Percentiles rank a stretch among this genome's conserved stretches.
Conservation (phyloP, 768 basidiomycete genomes). For the Cantharellus anzutake region DNA sequence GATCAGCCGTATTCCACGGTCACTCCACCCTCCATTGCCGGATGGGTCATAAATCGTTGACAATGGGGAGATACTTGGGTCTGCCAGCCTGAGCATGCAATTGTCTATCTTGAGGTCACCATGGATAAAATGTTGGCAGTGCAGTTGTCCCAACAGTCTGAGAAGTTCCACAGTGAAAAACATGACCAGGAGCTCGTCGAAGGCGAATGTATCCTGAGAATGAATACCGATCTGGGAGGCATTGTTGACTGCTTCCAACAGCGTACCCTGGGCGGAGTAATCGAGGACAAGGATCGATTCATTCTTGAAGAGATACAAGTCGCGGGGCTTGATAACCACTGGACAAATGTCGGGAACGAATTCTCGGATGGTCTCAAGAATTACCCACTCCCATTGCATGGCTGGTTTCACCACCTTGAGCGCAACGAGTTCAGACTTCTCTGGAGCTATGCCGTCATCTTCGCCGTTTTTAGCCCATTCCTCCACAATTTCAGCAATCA, state of each 20-base stretch:
- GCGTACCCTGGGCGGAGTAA: constrained; percentile 75
- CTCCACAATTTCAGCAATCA: constrained; percentile 16
- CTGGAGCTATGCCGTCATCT: constrained; percentile 22
- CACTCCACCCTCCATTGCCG: constrained; percentile 69
- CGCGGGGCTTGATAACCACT: constrained; percentile 60
- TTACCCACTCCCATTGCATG: constrained; percentile 83
- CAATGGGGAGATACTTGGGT: constrained; percentile 33
- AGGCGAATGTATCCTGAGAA: constrained; percentile 39
- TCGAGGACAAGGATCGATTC: constrained; percentile 84
- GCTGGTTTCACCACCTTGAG: constrained; percentile 82
- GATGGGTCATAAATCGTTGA: constrained; percentile 54
- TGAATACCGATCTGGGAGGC: constrained; percentile 60
- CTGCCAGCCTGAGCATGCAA: constrained; percentile 71
- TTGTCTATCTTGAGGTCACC: constrained; percentile 99
- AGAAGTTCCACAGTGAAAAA: constrained; percentile 91
- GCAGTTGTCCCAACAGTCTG: constrained; percentile 64
- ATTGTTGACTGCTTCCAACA: constrained; percentile 81
- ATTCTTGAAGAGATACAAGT: constrained; percentile 67
- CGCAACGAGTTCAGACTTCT: constrained; percentile 32
- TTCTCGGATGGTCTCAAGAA: constrained; percentile 58
- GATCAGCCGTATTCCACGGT: constrained; percentile 81
- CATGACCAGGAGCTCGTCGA: constrained; percentile 85
- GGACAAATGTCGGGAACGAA: constrained; percentile 33
- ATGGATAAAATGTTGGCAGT: constrained; percentile 73
- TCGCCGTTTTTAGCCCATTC: constrained; percentile 23